These are phyloP conservation scores for Inga leiocalycina DNA, from an alignment of 306 rosid genomes.

Conservation along the genomic window DNA sequence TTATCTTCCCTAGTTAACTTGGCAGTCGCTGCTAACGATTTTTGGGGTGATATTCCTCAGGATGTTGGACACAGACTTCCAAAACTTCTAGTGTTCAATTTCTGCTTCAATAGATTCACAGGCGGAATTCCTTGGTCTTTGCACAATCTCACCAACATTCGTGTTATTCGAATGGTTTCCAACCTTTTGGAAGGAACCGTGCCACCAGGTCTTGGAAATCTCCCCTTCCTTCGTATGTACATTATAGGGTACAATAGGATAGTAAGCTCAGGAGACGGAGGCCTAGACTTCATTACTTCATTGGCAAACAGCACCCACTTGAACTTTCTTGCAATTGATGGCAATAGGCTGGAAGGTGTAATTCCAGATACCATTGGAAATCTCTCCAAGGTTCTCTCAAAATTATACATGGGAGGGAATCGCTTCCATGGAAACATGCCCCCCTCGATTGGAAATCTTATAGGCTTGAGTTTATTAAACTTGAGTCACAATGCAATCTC, in stretches of 20 bases:
- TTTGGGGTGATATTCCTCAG: constrained; percentile 70
- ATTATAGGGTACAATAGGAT: constrained; percentile 67
- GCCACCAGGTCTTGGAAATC: constrained; percentile 77
- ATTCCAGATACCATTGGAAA: constrained; percentile 74
- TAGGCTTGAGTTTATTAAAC: constrained; percentile 57
- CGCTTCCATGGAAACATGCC: constrained; percentile 66
- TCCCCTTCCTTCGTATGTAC: constrained; percentile 40
- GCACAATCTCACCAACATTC: constrained; percentile 66
- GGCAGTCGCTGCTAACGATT: constrained; percentile 59
- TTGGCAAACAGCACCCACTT: constrained; percentile 65
- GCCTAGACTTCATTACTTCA: constrained; percentile 59
- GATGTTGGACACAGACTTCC: constrained; percentile 63
- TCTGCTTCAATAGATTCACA: constrained; percentile 39
- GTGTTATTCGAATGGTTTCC: constrained; percentile 48
- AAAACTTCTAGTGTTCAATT: constrained; percentile 53
- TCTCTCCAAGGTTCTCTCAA: constrained; percentile 58
- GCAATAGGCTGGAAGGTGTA: constrained; percentile 57
- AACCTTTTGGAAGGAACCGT: constrained; percentile 64
- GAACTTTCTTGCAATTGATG: constrained; percentile 55
- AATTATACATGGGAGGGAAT: constrained; percentile 69
- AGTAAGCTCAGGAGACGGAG: constrained; percentile 43
- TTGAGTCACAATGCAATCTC: constrained; percentile 56
- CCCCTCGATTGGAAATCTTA: constrained; percentile 57
- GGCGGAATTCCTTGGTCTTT: constrained; percentile 64
- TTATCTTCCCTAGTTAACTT: constrained; percentile 59